Evolutionary conservation across 768 basidiomycete genomes (phyloP).

Genomic region (Dioszegia aurantiaca): DNA sequence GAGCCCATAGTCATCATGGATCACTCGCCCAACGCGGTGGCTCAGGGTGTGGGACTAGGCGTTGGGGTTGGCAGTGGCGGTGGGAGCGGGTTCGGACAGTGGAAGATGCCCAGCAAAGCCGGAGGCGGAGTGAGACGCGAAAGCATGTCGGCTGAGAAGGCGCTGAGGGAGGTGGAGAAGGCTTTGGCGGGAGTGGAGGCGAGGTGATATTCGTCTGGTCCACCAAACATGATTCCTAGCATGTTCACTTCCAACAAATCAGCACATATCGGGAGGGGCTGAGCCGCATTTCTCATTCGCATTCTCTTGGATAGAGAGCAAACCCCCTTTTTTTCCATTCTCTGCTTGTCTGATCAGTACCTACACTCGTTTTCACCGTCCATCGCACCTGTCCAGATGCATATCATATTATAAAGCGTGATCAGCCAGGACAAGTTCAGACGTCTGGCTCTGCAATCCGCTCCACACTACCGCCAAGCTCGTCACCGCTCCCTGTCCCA

Average conservation of each 20-base stretch:
- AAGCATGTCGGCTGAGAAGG: constrained; percentile 48
- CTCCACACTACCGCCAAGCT: not conserved
- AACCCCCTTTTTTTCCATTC: not conserved
- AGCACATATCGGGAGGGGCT: too few relatives aligned
- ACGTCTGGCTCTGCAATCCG: not conserved
- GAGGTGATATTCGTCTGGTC: constrained; percentile 11
- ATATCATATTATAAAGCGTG: constrained; percentile 4
- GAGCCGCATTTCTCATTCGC: not conserved
- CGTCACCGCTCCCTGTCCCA: not conserved
- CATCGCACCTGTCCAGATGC: constrained; percentile 4
- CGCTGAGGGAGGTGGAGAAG: constrained; percentile 46
- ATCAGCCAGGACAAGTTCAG: not conserved
- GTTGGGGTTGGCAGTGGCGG: not conserved
- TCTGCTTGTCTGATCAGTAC: not conserved
- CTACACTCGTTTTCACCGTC: not conserved
- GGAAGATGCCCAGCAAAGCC: constrained; percentile 16
- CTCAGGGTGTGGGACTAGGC: constrained; percentile 5
- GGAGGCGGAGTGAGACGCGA: constrained; percentile 26
- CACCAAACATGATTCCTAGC: too few relatives aligned
- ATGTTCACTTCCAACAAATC: too few relatives aligned
- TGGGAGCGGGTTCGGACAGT: constrained; percentile 6
- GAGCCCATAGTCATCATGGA: constrained; percentile 34
- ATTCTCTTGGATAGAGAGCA: not conserved
- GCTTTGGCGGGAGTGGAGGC: constrained; percentile 40
- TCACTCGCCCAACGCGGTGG: constrained; percentile 10